A percentile compares a stretch with the other conserved stretches of the same genome.
Conservation (phyloP, 2,329 filamentous ascomycete species). For the Hymenoscyphus repandus region DNA sequence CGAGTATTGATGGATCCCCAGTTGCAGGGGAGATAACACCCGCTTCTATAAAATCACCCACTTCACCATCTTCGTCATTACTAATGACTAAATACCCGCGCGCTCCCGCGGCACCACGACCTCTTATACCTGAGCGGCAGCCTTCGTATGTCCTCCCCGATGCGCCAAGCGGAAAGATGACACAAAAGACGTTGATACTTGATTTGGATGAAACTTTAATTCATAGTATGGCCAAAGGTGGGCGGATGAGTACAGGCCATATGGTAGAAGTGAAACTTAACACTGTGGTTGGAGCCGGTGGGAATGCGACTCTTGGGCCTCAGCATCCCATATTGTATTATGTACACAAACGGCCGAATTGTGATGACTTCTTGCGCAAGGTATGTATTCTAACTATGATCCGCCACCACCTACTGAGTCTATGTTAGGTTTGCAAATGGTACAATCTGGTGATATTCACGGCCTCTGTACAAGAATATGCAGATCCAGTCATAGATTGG, state of each 20-base stretch:
- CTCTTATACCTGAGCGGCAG: constrained; percentile 81
- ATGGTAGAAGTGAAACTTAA: constrained; percentile 97
- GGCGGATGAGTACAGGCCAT: constrained; percentile 90
- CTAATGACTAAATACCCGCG: constrained; percentile 85
- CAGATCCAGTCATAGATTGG: constrained; percentile 98
- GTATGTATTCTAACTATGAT: constrained; percentile 37
- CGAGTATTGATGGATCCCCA: constrained; percentile 37
- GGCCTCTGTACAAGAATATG: constrained; percentile 96
- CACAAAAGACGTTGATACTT: constrained; percentile 89
- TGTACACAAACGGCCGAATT: constrained; percentile 95
- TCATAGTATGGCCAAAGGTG: constrained; percentile 95
- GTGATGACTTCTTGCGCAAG: constrained; percentile 91
- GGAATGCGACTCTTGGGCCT: constrained; percentile 64
- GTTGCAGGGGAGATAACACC: constrained; percentile 47
- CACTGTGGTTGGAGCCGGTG: constrained; percentile 61
- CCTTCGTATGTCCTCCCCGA: constrained; percentile 70
- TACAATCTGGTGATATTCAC: constrained; percentile 97
- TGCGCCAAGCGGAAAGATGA: constrained; percentile 45
- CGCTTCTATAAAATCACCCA: constrained; percentile 87
- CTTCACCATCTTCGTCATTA: constrained; percentile 64
- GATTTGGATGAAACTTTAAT: constrained; percentile 97
- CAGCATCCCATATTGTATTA: constrained; percentile 98
- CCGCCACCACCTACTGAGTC: constrained; percentile 15
- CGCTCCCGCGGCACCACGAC: constrained; percentile 81
- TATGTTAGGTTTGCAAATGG: constrained; percentile 81